phyloP scores from a whole-genome alignment of 2,329 filamentous ascomycete species.

The Paraphaeosphaeria minitans region DNA sequence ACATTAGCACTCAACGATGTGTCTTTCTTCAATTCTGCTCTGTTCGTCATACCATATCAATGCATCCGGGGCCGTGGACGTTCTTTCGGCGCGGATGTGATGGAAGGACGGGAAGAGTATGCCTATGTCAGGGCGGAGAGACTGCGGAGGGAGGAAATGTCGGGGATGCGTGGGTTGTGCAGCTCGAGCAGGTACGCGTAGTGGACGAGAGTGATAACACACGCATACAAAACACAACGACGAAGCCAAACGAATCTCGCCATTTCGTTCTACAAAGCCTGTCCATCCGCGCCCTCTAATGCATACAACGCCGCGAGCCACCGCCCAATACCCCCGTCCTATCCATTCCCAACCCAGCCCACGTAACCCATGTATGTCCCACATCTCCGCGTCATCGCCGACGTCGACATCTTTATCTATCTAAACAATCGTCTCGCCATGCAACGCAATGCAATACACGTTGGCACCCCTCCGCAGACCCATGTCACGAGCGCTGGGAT shows the following conservation, averaged over 20 bases:
- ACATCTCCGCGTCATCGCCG: not conserved
- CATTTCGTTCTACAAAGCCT: not conserved
- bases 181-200: conserved; percentile 35
- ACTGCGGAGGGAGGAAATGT: conserved; percentile 51
- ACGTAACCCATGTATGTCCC: conserved; percentile 1
- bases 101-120: conserved; percentile 43
- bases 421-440: not conserved
- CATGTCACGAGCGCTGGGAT: not conserved
- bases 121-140: conserved; percentile 51
- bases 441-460: conserved; percentile 6
- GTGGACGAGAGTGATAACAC: too few species aligned
- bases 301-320: conserved; percentile 1
- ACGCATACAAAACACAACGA: not conserved
- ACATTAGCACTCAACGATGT: too few species aligned
- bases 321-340: not conserved
- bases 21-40: too few species aligned
- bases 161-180: conserved; percentile 53
- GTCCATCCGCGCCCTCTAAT: conserved; percentile 2
- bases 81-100: conserved; percentile 49
- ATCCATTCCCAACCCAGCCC: not conserved
- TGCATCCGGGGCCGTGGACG: conserved; percentile 52
- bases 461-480: not conserved
- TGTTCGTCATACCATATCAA: too few species aligned
- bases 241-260: not conserved
- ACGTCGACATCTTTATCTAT: not conserved